phyloP scores from a whole-genome alignment of 1,284 basidiomycete genomes.

The Sanguinoderma infundibulare region DNA sequence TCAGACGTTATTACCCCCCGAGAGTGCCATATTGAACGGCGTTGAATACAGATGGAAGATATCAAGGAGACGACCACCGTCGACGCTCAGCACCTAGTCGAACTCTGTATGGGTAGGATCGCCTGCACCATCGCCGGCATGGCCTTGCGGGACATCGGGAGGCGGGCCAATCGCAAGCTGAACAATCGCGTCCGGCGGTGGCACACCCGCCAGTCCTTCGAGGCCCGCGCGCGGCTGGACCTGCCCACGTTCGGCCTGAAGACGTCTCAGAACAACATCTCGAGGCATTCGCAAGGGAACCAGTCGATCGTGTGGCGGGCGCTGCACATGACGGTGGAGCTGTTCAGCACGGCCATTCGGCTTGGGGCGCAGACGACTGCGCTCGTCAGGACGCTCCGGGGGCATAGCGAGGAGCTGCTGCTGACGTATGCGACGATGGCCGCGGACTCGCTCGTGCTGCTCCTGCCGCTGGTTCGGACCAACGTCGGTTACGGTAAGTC shows the following conservation, averaged over 20 bases:
- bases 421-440: constrained; percentile 12
- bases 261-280: constrained; percentile 63
- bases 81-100: constrained; percentile 58
- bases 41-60: constrained; percentile 45
- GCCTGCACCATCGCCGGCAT: constrained; percentile 52
- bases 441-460: background rate
- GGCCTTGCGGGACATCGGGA: constrained; percentile 45
- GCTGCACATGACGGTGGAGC: constrained; percentile 45
- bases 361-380: constrained; percentile 65
- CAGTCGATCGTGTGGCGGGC: constrained; percentile 59
- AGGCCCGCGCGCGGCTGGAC: constrained; percentile 71
- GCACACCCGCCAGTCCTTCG: constrained; percentile 66
- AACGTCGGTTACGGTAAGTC: background rate
- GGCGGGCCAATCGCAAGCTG: constrained; percentile 42
- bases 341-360: constrained; percentile 52
- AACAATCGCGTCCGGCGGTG: constrained; percentile 60
- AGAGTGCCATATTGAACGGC: background rate
- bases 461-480: background rate
- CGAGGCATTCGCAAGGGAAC: constrained; percentile 30
- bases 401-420: constrained; percentile 64
- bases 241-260: constrained; percentile 74
- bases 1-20: background rate
- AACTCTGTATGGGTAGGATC: constrained; percentile 57
- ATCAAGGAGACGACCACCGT: constrained; percentile 67
- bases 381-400: constrained; percentile 57